Evolutionary conservation across 2,329 filamentous ascomycete genomes (phyloP).

Genomic region (Eutypella sp.): DNA sequence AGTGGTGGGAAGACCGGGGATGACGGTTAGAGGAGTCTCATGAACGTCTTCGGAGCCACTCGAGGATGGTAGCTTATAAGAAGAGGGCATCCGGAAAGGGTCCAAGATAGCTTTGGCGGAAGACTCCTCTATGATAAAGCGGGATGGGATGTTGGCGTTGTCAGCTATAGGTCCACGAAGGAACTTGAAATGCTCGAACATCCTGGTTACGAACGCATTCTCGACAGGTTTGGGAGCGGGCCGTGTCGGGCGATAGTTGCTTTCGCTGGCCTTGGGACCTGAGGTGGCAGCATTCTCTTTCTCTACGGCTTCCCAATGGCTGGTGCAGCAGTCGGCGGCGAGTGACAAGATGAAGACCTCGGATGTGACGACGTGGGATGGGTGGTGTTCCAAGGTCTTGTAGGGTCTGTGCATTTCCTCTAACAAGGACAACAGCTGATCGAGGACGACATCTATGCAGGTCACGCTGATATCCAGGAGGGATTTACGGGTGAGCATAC

Average conservation of each 20-base stretch:
- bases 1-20: conserved; percentile 31
- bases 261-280: conserved; percentile 3
- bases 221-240: conserved; percentile 38
- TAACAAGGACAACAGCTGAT: conserved; percentile 51
- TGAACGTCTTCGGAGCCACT: conserved; percentile 32
- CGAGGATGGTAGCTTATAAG: conserved; percentile 22
- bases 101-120: conserved; percentile 51
- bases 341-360: conserved; percentile 61
- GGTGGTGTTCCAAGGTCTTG: conserved; percentile 46
- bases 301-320: conserved; percentile 52
- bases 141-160: conserved; percentile 49
- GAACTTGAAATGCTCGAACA: conserved; percentile 51
- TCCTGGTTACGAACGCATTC: conserved; percentile 46
- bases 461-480: conserved; percentile 55
- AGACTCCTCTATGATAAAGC: conserved; percentile 47
- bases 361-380: conserved; percentile 56
- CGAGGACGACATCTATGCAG: conserved; percentile 49
- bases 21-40: conserved; percentile 27
- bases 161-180: conserved; percentile 58
- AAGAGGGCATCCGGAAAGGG: conserved; percentile 19
- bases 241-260: neutral
- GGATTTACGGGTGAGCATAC: conserved; percentile 55
- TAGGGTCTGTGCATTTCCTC: conserved; percentile 55
- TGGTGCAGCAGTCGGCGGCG: conserved; percentile 59
- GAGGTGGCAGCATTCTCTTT: conserved; percentile 7